Percentiles rank a stretch among this genome's conserved stretches.
Conservation (phyloP, 2,329 filamentous ascomycete species). For the Cercospora brassicicola region DNA sequence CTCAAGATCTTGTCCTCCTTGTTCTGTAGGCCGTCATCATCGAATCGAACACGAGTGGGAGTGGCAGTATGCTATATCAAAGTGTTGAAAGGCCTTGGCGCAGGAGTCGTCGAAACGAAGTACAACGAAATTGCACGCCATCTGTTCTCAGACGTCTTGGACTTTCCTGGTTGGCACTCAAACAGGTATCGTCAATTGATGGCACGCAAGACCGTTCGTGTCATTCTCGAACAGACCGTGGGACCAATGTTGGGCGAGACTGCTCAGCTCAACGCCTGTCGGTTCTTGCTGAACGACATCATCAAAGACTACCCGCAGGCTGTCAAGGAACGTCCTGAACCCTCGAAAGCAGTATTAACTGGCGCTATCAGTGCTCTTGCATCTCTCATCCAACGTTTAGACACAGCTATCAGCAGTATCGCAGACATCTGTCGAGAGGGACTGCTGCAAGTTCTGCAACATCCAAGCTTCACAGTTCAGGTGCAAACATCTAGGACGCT, state of each 20-base stretch:
- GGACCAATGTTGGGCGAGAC: constrained; percentile 84
- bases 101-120: constrained; percentile 77
- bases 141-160: constrained; percentile 76
- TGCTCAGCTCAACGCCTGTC: constrained; percentile 80
- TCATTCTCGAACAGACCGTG: constrained; percentile 79
- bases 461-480: constrained; percentile 95
- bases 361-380: constrained; percentile 76
- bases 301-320: constrained; percentile 93
- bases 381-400: constrained; percentile 74
- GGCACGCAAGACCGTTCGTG: constrained; percentile 79
- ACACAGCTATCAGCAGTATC: constrained; percentile 75
- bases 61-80: constrained; percentile 85
- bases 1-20: constrained; percentile 76
- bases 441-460: constrained; percentile 83
- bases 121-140: constrained; percentile 81
- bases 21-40: constrained; percentile 75
- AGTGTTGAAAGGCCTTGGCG: constrained; percentile 74
- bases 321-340: constrained; percentile 81
- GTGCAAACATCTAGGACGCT: constrained; percentile 84
- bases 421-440: constrained; percentile 84
- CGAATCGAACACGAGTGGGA: constrained; percentile 76
- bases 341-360: constrained; percentile 80
- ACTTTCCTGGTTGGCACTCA: constrained; percentile 68
- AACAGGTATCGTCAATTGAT: constrained; percentile 87
- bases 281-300: constrained; percentile 78